phyloP scores from a whole-genome alignment of 1,139 yeast genomes.

The Saccharomyces hybrid region DNA sequence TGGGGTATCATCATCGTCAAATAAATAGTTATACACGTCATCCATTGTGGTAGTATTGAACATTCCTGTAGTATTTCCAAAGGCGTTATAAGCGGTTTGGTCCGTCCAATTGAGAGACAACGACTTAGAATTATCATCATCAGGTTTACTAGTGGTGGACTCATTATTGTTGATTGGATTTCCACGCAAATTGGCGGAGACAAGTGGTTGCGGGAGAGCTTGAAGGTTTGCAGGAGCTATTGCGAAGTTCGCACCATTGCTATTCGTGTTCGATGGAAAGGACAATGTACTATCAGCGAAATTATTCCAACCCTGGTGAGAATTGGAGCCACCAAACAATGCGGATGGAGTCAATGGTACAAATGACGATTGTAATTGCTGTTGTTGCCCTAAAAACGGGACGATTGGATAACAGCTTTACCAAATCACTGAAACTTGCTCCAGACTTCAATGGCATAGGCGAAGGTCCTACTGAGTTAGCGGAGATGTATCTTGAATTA shows the following conservation, averaged over 20 bases:
- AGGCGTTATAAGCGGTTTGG: constrained; percentile 14
- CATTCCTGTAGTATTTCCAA: constrained; percentile 15
- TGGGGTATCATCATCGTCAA: constrained; percentile 16
- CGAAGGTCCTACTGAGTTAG: not conserved
- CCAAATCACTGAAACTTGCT: constrained; percentile 16
- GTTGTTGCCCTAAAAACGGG: not conserved
- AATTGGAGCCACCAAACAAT: not conserved
- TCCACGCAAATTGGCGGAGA: not conserved
- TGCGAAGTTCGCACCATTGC: not conserved
- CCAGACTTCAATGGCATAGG: constrained; percentile 9
- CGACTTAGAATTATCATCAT: not conserved
- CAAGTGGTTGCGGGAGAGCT: not conserved
- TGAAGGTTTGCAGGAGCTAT: not conserved
- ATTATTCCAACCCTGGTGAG: not conserved
- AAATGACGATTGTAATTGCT: not conserved
- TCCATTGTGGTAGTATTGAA: constrained; percentile 27
- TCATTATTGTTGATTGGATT: not conserved
- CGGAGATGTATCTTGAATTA: not conserved
- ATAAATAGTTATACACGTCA: constrained; percentile 23
- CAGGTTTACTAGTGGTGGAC: not conserved
- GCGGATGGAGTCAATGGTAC: not conserved
- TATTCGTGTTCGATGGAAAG: not conserved
- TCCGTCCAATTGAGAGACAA: constrained; percentile 15
- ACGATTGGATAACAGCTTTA: constrained; percentile 11
- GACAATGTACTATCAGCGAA: not conserved